Evolutionary conservation across 2,329 filamentous ascomycete genomes (phyloP).

Genomic region (Helotiales sp.): DNA sequence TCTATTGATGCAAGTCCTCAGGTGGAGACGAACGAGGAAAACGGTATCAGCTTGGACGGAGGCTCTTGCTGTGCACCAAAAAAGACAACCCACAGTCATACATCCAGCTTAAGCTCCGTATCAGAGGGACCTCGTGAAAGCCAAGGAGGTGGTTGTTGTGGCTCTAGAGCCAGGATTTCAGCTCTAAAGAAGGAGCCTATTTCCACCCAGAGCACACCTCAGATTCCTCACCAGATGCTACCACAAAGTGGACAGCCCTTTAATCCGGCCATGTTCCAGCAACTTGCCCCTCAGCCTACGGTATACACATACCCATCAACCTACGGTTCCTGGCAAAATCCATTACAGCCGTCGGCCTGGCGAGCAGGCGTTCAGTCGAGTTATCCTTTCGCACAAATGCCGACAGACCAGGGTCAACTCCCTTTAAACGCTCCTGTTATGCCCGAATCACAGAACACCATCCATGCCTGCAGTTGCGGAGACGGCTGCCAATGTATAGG

Average conservation of each 20-base stretch:
- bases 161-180: constrained; percentile 30
- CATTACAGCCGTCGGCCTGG: constrained; percentile 55
- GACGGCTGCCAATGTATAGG: constrained; percentile 67
- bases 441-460: constrained; percentile 33
- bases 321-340: constrained; percentile 55
- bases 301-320: constrained; percentile 54
- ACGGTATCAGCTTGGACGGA: constrained; percentile 7
- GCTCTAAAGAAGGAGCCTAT: constrained; percentile 21
- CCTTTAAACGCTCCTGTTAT: constrained; percentile 36
- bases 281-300: constrained; percentile 41
- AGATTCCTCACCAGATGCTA: constrained; percentile 30
- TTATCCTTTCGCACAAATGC: constrained; percentile 37
- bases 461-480: constrained; percentile 61
- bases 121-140: constrained; percentile 19
- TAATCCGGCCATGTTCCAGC: constrained; percentile 20
- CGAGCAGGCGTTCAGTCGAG: constrained; percentile 45
- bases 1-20: constrained; percentile 17
- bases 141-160: constrained; percentile 39
- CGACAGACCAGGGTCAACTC: constrained; percentile 14
- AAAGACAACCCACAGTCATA: constrained; percentile 24
- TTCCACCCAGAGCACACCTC: constrained; percentile 14
- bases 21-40: neutral
- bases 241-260: constrained; percentile 27
- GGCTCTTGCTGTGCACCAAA: constrained; percentile 27
- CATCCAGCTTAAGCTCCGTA: constrained; percentile 26